phyloP scores from a whole-genome alignment of 257 asterid species.

The Cynanchum wilfordii region DNA sequence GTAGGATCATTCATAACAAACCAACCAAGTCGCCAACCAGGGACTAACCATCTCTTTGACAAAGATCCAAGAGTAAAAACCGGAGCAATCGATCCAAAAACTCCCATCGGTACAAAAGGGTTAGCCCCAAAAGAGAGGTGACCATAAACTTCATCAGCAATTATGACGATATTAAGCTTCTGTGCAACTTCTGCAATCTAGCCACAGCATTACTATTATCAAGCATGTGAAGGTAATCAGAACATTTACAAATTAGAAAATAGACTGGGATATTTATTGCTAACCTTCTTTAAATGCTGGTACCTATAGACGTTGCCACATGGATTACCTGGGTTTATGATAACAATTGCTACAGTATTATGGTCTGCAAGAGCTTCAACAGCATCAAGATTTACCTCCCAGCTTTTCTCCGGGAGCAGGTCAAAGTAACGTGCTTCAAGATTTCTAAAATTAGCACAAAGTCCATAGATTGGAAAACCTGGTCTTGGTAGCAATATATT shows the following conservation, averaged over 20 bases:
- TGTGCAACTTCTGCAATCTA: conserved; percentile 78
- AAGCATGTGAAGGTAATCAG: too few species aligned
- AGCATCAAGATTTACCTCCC: conserved; percentile 71
- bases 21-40: conserved; percentile 98
- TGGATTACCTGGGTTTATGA: conserved; percentile 91
- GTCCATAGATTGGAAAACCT: conserved; percentile 77
- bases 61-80: conserved; percentile 78
- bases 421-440: conserved; percentile 60
- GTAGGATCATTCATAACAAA: conserved; percentile 62
- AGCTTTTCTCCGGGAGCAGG: conserved; percentile 51
- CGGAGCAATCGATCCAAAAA: conserved; percentile 59
- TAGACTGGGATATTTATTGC: background rate
- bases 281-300: conserved; percentile 64
- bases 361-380: conserved; percentile 68
- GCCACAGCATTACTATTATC: background rate
- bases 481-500: conserved; percentile 80
- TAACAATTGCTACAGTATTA: conserved; percentile 66
- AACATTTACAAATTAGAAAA: background rate
- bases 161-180: conserved; percentile 51
- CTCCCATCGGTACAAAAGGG: conserved; percentile 85
- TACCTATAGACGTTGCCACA: conserved; percentile 75
- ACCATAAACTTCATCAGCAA: conserved; percentile 91
- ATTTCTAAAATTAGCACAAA: conserved; percentile 56
- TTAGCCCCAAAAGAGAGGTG: conserved; percentile 70
- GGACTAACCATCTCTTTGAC: conserved; percentile 91